phyloP scores from a whole-genome alignment of 2,329 filamentous ascomycete genomes.

The Thermothelomyces thermophilus region DNA sequence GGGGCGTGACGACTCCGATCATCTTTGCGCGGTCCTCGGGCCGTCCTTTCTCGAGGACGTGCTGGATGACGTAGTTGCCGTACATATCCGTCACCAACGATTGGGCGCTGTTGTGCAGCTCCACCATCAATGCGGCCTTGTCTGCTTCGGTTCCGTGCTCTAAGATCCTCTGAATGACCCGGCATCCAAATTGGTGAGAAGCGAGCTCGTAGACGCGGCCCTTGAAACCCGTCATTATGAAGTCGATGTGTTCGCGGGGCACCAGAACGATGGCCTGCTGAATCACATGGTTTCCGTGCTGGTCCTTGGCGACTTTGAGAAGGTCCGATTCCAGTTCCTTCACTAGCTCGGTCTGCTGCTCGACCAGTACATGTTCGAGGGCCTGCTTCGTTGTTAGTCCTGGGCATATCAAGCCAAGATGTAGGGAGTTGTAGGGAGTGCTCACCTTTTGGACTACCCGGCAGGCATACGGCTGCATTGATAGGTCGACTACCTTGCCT shows the following conservation, averaged over 20 bases:
- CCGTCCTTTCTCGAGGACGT: constrained; percentile 75
- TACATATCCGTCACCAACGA: constrained; percentile 79
- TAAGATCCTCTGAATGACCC: constrained; percentile 86
- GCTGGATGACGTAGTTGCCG: constrained; percentile 94
- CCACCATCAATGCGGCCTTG: constrained; percentile 64
- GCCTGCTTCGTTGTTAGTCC: constrained; percentile 47
- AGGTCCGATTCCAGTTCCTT: constrained; percentile 75
- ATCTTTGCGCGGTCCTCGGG: constrained; percentile 66
- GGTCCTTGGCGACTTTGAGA: constrained; percentile 70
- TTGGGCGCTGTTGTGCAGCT: constrained; percentile 67
- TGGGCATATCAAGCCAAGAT: neutral
- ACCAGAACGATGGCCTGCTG: constrained; percentile 86
- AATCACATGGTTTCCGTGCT: constrained; percentile 94
- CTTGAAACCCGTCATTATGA: constrained; percentile 75
- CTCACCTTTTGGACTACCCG: constrained; percentile 87
- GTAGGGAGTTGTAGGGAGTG: constrained; percentile 3
- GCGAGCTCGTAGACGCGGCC: constrained; percentile 69
- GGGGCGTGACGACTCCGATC: constrained; percentile 63
- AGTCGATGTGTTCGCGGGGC: constrained; percentile 70
- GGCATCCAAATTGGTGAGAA: constrained; percentile 78
- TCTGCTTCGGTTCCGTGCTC: constrained; percentile 72
- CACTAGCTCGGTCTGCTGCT: constrained; percentile 79
- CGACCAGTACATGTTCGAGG: constrained; percentile 81
- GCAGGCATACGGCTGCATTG: constrained; percentile 86
- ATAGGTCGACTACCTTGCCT: constrained; percentile 72